phyloP scores from a whole-genome alignment of 371 early-diverging fungal species.

The Syncephalastrum racemosum region DNA sequence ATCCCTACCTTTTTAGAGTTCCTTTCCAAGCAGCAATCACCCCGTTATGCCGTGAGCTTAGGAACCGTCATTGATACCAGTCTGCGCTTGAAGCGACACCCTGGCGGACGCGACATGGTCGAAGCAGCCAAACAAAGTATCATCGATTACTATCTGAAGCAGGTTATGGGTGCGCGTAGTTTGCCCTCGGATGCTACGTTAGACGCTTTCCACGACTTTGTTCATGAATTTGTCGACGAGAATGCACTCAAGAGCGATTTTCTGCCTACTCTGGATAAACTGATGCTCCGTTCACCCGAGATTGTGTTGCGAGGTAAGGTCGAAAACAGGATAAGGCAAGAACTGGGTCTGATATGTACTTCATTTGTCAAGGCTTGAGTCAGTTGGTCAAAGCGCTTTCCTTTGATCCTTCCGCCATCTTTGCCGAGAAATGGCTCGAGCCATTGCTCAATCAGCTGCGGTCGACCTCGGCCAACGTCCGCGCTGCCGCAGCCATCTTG shows the following conservation, averaged over 20 bases:
- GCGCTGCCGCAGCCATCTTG: slow-evolving; percentile 54
- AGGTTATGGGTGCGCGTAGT: slow-evolving; percentile 58
- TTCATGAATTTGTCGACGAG: slow-evolving; percentile 48
- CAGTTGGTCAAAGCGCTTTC: slow-evolving; percentile 49
- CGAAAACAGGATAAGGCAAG: neutral
- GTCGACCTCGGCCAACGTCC: slow-evolving; percentile 63
- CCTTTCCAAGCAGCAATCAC: slow-evolving; percentile 41
- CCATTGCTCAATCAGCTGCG: slow-evolving; percentile 67
- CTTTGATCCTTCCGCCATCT: slow-evolving; percentile 64
- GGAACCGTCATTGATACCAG: slow-evolving; percentile 60
- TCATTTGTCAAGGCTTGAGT: slow-evolving; percentile 43
- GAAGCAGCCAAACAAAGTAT: slow-evolving; percentile 46
- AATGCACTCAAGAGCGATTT: slow-evolving; percentile 53
- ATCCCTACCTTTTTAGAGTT: slow-evolving; percentile 51
- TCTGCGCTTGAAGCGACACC: slow-evolving; percentile 46
- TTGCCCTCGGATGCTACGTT: slow-evolving; percentile 51
- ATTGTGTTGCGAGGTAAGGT: slow-evolving; percentile 64
- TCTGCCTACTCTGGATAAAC: slow-evolving; percentile 65
- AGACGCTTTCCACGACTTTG: slow-evolving; percentile 61
- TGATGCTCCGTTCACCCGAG: slow-evolving; percentile 89
- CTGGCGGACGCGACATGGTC: slow-evolving; percentile 15
- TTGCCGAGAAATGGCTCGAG: slow-evolving; percentile 66
- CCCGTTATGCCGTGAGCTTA: slow-evolving; percentile 57
- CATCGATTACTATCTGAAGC: slow-evolving; percentile 63
- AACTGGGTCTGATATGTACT: neutral